Evolutionary conservation across 768 basidiomycete species (phyloP).

Genomic region (Suillus subalutaceus): DNA sequence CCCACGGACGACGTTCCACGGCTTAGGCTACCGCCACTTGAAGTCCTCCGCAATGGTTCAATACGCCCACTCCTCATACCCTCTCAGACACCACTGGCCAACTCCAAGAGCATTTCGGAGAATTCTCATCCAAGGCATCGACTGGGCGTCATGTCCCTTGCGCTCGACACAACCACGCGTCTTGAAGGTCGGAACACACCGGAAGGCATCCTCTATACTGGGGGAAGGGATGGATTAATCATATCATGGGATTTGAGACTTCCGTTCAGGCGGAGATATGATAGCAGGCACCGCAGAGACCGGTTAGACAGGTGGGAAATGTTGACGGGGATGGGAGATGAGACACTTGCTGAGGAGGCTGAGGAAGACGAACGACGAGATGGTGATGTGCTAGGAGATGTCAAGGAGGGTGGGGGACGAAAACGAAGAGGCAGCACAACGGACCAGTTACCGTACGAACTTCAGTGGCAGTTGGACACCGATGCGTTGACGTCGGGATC

Average conservation of each 20-base stretch:
- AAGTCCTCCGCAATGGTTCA: constrained; percentile 63
- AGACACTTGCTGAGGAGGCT: constrained; percentile 62
- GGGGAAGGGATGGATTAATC: constrained; percentile 85
- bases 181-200: constrained; percentile 67
- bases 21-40: constrained; percentile 72
- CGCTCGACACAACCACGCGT: constrained; percentile 81
- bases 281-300: constrained; percentile 20
- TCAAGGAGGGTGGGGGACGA: constrained; percentile 44
- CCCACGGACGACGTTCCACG: constrained; percentile 63
- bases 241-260: constrained; percentile 87
- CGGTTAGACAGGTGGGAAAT: constrained; percentile 67
- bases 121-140: constrained; percentile 75
- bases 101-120: constrained; percentile 11
- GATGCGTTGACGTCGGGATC: constrained; percentile 49
- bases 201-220: constrained; percentile 88
- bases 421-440: constrained; percentile 33
- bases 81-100: constrained; percentile 29
- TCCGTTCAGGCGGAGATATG: constrained; percentile 52
- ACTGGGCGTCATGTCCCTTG: constrained; percentile 85
- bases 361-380: constrained; percentile 73
- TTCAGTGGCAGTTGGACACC: constrained; percentile 79
- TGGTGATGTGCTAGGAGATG: constrained; percentile 79
- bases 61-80: constrained; percentile 68
- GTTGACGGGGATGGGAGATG: constrained; percentile 84
- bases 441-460: constrained; percentile 59